phyloP scores from a whole-genome alignment of 768 basidiomycete species.

The Mycena sanguinolenta region DNA sequence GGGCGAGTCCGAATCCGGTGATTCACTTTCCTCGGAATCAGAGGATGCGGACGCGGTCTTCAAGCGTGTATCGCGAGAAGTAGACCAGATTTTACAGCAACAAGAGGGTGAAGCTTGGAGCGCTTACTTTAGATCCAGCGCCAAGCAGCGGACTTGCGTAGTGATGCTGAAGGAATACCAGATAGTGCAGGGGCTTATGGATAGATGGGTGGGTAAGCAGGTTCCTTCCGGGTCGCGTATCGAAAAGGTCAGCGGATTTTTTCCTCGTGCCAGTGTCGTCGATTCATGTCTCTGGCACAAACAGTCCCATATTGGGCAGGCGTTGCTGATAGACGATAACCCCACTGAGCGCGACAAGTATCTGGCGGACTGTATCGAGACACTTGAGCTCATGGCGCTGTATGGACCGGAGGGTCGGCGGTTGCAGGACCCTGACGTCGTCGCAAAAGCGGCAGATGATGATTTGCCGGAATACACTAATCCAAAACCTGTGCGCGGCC shows the following conservation, averaged over 20 bases:
- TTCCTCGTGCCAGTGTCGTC: not conserved
- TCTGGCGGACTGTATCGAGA: slow-evolving; percentile 64
- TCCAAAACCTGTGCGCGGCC: slow-evolving; percentile 61
- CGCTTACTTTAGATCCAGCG: slow-evolving; percentile 56
- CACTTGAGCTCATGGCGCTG: slow-evolving; percentile 60
- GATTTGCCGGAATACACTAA: slow-evolving; percentile 54
- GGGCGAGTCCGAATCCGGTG: slow-evolving; percentile 41
- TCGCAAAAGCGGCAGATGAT: slow-evolving; percentile 64
- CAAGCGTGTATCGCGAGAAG: slow-evolving; percentile 56
- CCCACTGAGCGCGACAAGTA: slow-evolving; percentile 48
- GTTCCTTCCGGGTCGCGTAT: slow-evolving; percentile 61
- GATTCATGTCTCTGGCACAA: not conserved
- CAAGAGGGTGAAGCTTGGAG: slow-evolving; percentile 55
- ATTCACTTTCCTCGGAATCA: slow-evolving; percentile 41
- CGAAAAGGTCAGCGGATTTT: slow-evolving; percentile 55
- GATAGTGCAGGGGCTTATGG: slow-evolving; percentile 65
- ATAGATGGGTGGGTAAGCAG: slow-evolving; percentile 57
- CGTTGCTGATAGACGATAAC: slow-evolving; percentile 58
- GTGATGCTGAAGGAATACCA: slow-evolving; percentile 63
- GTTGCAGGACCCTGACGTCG: slow-evolving; percentile 62
- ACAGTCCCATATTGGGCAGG: slow-evolving; percentile 67
- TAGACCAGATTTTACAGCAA: slow-evolving; percentile 58
- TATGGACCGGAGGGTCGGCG: slow-evolving; percentile 71
- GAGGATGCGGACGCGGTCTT: slow-evolving; percentile 57
- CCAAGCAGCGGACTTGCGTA: slow-evolving; percentile 55